phyloP scores from a whole-genome alignment of 1,284 basidiomycete species.

The Retiboletus flavoniger region DNA sequence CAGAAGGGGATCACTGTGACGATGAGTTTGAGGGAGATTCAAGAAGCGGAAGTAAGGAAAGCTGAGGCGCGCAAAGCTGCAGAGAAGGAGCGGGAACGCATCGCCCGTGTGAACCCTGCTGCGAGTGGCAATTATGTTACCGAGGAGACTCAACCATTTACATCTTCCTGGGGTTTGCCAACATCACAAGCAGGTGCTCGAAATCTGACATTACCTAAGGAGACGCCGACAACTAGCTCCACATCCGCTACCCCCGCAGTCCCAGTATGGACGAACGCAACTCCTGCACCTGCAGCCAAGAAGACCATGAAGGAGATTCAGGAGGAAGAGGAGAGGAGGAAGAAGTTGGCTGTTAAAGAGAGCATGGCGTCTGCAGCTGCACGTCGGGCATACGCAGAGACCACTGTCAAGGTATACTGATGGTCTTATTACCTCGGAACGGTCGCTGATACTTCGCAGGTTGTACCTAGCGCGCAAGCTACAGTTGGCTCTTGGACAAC shows the following conservation, averaged over 20 bases:
- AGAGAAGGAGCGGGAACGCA: conserved; percentile 64
- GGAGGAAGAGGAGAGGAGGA: conserved; percentile 90
- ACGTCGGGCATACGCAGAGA: conserved; percentile 78
- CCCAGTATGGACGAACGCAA: conserved; percentile 68
- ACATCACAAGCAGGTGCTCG: conserved; percentile 69
- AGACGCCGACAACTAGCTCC: conserved; percentile 41
- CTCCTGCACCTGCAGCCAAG: conserved; percentile 59
- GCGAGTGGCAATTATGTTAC: conserved; percentile 33
- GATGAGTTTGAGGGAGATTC: conserved; percentile 90
- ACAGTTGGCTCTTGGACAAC: conserved; percentile 78
- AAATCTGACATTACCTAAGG: conserved; percentile 42
- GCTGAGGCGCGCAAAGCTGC: conserved; percentile 71
- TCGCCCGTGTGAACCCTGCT: conserved; percentile 49
- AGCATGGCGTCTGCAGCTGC: conserved; percentile 52
- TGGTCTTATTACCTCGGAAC: neutral
- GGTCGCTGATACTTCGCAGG: conserved; percentile 21
- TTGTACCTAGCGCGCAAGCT: conserved; percentile 22
- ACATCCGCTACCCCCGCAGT: conserved; percentile 31
- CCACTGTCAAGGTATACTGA: conserved; percentile 63
- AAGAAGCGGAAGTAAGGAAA: conserved; percentile 87
- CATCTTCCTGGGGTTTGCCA: conserved; percentile 76
- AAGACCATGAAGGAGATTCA: conserved; percentile 99
- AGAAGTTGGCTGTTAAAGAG: conserved; percentile 66
- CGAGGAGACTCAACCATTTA: conserved; percentile 63
- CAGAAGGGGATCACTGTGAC: conserved; percentile 44